These are phyloP conservation scores for Penicillium glabrum DNA, from an alignment of 2,329 filamentous ascomycete genomes.

Conservation along the genomic window DNA sequence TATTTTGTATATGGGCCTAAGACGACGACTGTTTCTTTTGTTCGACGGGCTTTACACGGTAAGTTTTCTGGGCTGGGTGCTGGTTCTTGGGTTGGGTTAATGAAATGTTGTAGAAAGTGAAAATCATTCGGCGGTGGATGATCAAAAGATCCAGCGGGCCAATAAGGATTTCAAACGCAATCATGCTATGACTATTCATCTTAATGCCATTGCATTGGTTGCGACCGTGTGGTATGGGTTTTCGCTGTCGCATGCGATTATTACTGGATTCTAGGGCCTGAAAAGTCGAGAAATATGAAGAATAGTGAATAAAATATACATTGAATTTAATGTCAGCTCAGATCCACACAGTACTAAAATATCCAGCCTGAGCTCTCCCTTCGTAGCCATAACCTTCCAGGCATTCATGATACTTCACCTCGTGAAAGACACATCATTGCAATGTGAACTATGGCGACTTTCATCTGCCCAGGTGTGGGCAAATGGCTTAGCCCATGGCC, in stretches of 20 bases:
- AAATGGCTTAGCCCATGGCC: not conserved
- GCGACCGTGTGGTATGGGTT: constrained; percentile 32
- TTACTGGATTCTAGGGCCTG: constrained; percentile 21
- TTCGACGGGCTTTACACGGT: constrained; percentile 29
- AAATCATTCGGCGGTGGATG: not conserved
- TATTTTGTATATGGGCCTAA: constrained; percentile 37
- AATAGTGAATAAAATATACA: not conserved
- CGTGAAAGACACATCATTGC: too few species aligned
- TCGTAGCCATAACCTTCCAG: too few species aligned
- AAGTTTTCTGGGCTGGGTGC: not conserved
- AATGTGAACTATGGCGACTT: not conserved
- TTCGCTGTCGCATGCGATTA: constrained; percentile 20
- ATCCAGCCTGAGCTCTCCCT: too few species aligned
- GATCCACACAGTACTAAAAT: not conserved
- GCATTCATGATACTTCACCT: not conserved
- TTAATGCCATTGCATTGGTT: constrained; percentile 41
- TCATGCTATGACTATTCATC: constrained; percentile 46
- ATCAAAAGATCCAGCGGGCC: constrained; percentile 12
- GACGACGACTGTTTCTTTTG: constrained; percentile 34
- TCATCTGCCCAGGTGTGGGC: not conserved
- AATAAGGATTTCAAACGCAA: constrained; percentile 37
- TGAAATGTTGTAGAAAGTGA: constrained; percentile 7
- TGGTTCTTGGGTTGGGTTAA: not conserved
- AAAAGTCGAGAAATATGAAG: not conserved
- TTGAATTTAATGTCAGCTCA: not conserved